Base-by-base conservation (phyloP, 768 basidiomycete genomes). In the Myochromella boudieri region DNA sequence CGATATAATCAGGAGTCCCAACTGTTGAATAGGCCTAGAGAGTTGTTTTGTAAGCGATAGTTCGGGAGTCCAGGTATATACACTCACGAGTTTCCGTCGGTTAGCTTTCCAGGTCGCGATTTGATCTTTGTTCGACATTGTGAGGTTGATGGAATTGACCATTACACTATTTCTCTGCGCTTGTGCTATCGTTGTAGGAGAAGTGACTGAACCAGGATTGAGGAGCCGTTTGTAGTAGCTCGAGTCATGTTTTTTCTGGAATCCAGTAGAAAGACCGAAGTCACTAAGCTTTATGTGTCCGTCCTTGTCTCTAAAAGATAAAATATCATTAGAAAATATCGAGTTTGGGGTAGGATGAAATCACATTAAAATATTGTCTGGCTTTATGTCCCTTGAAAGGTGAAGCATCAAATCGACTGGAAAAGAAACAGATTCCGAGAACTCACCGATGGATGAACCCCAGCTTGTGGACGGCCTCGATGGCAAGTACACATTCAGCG, bases 61-160 rank as follows among this genome's bases (percentile, higher is more conserved):
- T 27, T 28, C 20, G 37, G 26, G 44, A 27, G 25, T n/a, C 31
- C 11, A 6, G 17, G 20, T 27, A 24, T 10, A 25, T 17, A n/a
- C 8, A 64, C 78, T 46, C 60, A 92, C 92, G 51, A 99, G 75
- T 68, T 97, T 98, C 58, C 97, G 77, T 39, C 97, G 80, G 67
- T 98, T 99, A 10, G 95, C 95, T 66, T 97, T 98, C 97, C 95
- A 99, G 0, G 97, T 98, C 27, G 92, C 92, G 51, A 98, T 97
- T 60, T 87, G 82, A 60, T 92, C 89, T 64, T 91, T 95, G 61
- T 80, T 90, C 26, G 89, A 83, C 83, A 98, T 95, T 0, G 95
- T 97, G 48, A 98, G 67, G 60, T 98, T 91, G 60, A 98, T 99
- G 9, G 94, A 86, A 64, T 97, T 97, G 56, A 98, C 91, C 86